phyloP scores from a whole-genome alignment of 1,284 basidiomycete genomes.

The Boletus hoseneyae region DNA sequence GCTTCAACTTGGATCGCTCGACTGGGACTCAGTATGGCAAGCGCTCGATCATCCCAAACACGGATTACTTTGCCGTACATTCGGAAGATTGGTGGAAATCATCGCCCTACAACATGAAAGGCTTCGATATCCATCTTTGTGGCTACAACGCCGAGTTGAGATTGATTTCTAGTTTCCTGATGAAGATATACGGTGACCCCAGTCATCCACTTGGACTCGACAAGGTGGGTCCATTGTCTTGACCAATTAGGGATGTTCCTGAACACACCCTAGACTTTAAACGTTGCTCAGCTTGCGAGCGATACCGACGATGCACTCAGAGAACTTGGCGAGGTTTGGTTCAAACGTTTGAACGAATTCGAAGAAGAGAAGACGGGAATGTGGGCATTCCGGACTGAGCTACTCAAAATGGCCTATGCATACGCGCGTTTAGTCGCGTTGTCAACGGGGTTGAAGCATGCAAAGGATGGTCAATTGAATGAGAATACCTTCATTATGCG shows the following conservation, averaged over 20 bases:
- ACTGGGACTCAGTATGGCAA: conserved; percentile 83
- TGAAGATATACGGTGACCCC: conserved; percentile 69
- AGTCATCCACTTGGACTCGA: conserved; percentile 69
- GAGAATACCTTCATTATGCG: conserved; percentile 65
- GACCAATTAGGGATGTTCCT: background rate
- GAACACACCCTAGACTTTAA: conserved; percentile 40
- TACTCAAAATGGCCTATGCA: conserved; percentile 62
- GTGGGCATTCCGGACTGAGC: conserved; percentile 57
- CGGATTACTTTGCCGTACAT: conserved; percentile 74
- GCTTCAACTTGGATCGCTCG: conserved; percentile 81
- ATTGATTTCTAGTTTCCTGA: conserved; percentile 57
- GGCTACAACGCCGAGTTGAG: conserved; percentile 71
- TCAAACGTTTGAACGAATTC: conserved; percentile 44
- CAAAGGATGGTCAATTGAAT: conserved; percentile 54
- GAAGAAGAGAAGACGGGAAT: conserved; percentile 48
- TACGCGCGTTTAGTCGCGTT: conserved; percentile 67
- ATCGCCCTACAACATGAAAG: conserved; percentile 61
- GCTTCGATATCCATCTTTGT: conserved; percentile 75
- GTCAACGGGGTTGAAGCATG: conserved; percentile 75
- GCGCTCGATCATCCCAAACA: conserved; percentile 66
- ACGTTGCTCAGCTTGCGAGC: conserved; percentile 61
- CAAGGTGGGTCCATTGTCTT: conserved; percentile 43
- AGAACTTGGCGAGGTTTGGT: conserved; percentile 54
- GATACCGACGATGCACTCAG: conserved; percentile 65
- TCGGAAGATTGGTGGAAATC: conserved; percentile 72